Base-by-base conservation (phyloP, 2,329 filamentous ascomycete species). In the Neonectria sp. region DNA sequence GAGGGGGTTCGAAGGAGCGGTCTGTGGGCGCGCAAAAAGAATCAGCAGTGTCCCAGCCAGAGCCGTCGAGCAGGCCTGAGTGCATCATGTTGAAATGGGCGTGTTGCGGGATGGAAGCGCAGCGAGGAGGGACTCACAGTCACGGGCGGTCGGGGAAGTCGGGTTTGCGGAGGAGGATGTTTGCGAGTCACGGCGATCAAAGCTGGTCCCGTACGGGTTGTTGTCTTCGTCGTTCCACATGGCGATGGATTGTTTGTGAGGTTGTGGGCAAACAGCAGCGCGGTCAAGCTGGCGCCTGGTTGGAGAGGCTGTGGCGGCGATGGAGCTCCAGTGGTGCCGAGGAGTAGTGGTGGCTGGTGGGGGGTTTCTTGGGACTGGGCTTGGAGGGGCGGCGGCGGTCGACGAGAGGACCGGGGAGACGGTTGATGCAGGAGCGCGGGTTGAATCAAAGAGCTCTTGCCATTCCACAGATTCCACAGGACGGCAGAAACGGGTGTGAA, bases 211-310 rank as follows among this genome's bases (percentile, higher is more conserved):
- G 79, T 98, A 98, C 6, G 95, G 95, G 81, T 98, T 98, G 84
- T 98, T 98, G 79, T 98, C 79, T 84, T 98, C 95, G 86, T 98
- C 95, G 88, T 98, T 97, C 95, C 95, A 98, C 95, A 98, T 98
- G 60, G 51, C 75, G 76, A 57, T 64, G 52, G 56, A 61, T 45
- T 63, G 61, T 55, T 65, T 63, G 60, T 46, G 66, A 64, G 68
- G 72, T 67, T 58, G 40, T 55, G 48, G 25, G 25, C 53, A 63
- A 67, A 49, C 55, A 17, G 51, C 31, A 55, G 33, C 24, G 55
- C 29, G 63, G 55, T 67, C 46, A 51, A 63, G 55, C 59, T 67
- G 64, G 59, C 55, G 64, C 59, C 64, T 67, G 46, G 59, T 53
- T 55, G 53, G 63, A 58, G 59, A 62, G 52, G 58, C 33, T 61